Evolutionary conservation across 768 basidiomycete species (phyloP), one percentile per base, ranked within the genome.

Genomic region (Hemileccinum impolitum): DNA sequence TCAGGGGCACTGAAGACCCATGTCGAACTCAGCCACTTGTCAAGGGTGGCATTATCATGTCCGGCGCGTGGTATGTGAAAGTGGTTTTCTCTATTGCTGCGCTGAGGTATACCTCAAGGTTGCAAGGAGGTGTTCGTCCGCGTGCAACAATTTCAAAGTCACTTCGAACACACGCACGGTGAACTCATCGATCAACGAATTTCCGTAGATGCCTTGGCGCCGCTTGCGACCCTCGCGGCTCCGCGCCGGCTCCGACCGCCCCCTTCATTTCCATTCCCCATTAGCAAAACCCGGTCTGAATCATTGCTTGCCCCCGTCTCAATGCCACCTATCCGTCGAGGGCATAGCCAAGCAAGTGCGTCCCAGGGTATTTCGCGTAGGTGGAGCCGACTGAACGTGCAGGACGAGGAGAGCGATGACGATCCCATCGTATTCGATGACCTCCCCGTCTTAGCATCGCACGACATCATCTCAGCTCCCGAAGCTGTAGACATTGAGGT

Each of bases 1-100:
- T 34, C 30, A 17, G 26, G 21, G 3, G 57, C 51, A n/a, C 15
- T 67, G 30, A 63, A 56, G 36, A 51, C 44, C 2, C 66, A 67
- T 30, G 47, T 69, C 1, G 61, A 69, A 18, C 57, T 69, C 17
- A 67, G 66, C 23, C 66, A 67, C 35, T 8, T 67, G 25, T 67
- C 66, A 15, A 56, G 66, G 23, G 48, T 67, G 4, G 35, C 58
- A n/a, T n/a, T 67, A 10, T 36, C 30, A 18, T 67, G 66, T 47
- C 67, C 63, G 0, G 51, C 53, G 2, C 52, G 44, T n/a, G 59
- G 65, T 67, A 52, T 2, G 63, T 56, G 34, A 13, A 18, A 12
- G 15, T 30, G 12, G 7, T 6, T 45, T n/a, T 40, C 18, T 37
- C 18, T 15, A 8, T 39, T 14, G 30, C 14, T 12, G 19, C 21